A percentile compares a stretch with the other conserved stretches of the same genome.
Evolutionary conservation across 139 green algal genomes (phyloP).

Genomic region (Edaphochlamys debaryana): DNA sequence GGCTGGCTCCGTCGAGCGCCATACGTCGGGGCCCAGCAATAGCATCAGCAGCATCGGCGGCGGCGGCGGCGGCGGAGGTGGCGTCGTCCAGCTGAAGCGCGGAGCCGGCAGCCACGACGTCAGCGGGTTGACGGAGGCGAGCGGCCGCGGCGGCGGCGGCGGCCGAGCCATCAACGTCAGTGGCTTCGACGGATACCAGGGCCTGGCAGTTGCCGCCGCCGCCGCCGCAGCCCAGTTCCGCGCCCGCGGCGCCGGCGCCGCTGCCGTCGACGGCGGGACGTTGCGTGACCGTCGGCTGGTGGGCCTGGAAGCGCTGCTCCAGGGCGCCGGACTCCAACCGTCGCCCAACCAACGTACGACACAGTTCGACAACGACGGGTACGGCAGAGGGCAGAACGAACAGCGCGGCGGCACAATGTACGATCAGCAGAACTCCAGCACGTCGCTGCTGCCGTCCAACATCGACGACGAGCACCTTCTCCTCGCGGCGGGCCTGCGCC

Average conservation of each 20-base stretch:
- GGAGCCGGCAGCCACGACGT: too few relatives aligned
- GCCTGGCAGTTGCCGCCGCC: too few relatives aligned
- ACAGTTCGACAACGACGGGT: neutral
- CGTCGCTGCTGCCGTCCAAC: constrained; percentile 14
- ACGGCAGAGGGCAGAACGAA: neutral
- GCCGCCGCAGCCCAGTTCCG: too few relatives aligned
- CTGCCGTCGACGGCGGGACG: too few relatives aligned
- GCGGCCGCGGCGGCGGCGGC: too few relatives aligned
- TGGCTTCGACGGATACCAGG: too few relatives aligned
- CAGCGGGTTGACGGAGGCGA: too few relatives aligned
- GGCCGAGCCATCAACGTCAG: too few relatives aligned
- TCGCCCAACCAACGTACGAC: neutral
- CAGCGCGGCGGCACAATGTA: neutral
- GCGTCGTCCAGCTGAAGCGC: too few relatives aligned
- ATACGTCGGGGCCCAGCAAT: too few relatives aligned
- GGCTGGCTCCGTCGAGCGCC: too few relatives aligned
- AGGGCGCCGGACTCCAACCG: neutral
- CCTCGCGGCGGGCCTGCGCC: constrained; percentile 19
- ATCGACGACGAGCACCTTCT: constrained; percentile 17
- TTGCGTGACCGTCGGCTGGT: neutral
- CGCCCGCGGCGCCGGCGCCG: too few relatives aligned
- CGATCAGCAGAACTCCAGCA: constrained; percentile 15
- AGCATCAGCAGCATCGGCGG: neutral
- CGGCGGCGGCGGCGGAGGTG: neutral
- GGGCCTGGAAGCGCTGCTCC: constrained; percentile 21